Conservation (phyloP, 2,329 filamentous ascomycete species). For the Cladosporium sp. region DNA sequence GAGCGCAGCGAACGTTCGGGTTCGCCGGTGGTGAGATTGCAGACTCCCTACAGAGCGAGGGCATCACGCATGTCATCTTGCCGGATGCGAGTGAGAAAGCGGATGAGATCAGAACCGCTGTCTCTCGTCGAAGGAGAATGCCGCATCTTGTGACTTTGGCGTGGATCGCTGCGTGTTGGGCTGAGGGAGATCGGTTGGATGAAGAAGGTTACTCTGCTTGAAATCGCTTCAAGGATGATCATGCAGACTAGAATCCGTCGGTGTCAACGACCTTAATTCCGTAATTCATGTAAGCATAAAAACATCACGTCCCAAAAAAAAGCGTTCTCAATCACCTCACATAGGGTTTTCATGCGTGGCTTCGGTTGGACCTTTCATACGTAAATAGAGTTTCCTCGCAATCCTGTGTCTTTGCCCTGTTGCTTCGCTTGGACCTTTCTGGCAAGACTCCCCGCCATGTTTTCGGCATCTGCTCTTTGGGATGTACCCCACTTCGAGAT, state of each 20-base stretch:
- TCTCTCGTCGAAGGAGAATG: conserved; percentile 37
- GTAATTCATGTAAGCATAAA: too few relatives aligned
- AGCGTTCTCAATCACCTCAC: too few relatives aligned
- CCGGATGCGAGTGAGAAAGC: conserved; percentile 44
- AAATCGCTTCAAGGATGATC: background rate
- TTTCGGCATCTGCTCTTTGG: background rate
- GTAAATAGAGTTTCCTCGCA: background rate
- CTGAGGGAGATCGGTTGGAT: conserved; percentile 70
- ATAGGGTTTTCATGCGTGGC: too few relatives aligned
- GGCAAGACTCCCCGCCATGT: background rate
- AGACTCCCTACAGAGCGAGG: conserved; percentile 47
- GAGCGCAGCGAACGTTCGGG: conserved; percentile 31
- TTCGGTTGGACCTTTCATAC: background rate
- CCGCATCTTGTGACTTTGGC: conserved; percentile 64
- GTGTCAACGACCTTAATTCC: too few relatives aligned
- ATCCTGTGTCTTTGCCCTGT: background rate
- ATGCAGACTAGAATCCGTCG: too few relatives aligned
- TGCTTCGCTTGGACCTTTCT: background rate
- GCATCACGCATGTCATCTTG: conserved; percentile 69
- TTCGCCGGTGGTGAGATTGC: conserved; percentile 66
- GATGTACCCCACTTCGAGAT: background rate
- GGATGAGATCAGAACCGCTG: conserved; percentile 18
- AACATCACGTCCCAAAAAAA: too few relatives aligned
- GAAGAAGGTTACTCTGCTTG: conserved; percentile 55
- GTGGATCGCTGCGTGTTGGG: conserved; percentile 82